Base-by-base conservation (phyloP, 2,329 filamentous ascomycete genomes). In the Clonostachys rhizophaga region DNA sequence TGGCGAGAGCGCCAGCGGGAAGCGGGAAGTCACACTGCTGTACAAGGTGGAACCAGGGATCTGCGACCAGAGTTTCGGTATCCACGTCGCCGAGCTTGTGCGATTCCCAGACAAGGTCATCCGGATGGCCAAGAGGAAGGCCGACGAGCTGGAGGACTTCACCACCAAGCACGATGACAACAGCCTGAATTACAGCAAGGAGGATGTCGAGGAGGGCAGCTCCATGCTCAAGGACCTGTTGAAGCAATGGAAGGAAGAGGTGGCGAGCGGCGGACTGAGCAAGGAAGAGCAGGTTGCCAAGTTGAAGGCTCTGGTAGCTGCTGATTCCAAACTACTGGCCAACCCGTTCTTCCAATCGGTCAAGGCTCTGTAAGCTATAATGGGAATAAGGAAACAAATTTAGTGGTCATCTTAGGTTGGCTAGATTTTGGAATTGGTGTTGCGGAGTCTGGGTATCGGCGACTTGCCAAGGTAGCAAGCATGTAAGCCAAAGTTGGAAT, bases 41-140 rank as follows among this genome's bases (percentile, higher is more conserved):
- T 99, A 99, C 76, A 95, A 96, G 70, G 94, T 99, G 35, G 89
- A 95, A 60, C 89, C 89, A 0, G 94, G 94, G 43, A 87, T 99
- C 57, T 96, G 91, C 62, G 94, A 99, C 66, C 94, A 99, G 70
- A 94, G 87, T 49, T 99, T 99, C 65, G 94, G 94, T 57, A 99
- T 99, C 57, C 94, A 99, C 68, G 95, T 99, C 13, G 94, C 94
- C 1, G 94, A 99, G 70, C 79, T 99, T 6, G 94, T 99, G 17
- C 84, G 91, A 41, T 99, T 99, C 71, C 94, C 94, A 1, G 86
- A 90, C 57, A 99, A 99, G 71, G 95, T 99, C 14, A 88, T 99
- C 50, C 90, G 91, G 53, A 99, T 99, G 95, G 94, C 94, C n/a
- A 95, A 95, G 71, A 83, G 94, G 57, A 99, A 99, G 72, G 94